These are phyloP conservation scores for Stachybotrys chartarum DNA, from an alignment of 2,329 filamentous ascomycete genomes.

Conservation along the genomic window DNA sequence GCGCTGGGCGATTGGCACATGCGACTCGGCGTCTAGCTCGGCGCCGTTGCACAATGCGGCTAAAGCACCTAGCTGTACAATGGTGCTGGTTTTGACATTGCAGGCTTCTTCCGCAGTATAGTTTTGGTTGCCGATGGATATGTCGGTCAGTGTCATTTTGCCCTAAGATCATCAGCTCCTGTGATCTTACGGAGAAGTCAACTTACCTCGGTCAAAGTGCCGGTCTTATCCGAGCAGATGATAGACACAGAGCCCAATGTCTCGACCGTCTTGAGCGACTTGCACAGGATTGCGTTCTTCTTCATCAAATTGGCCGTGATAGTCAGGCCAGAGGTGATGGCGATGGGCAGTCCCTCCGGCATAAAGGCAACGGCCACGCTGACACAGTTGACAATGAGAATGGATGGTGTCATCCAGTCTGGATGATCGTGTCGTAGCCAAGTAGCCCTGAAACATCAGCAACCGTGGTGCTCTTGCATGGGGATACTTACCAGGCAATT, in stretches of 20 bases:
- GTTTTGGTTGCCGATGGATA: conserved; percentile 46
- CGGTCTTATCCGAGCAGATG: conserved; percentile 73
- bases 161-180: conserved; percentile 35
- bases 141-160: conserved; percentile 67
- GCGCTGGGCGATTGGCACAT: conserved; percentile 51
- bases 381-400: conserved; percentile 67
- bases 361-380: conserved; percentile 69
- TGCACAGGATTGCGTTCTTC: conserved; percentile 71
- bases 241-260: conserved; percentile 67
- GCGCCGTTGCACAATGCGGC: conserved; percentile 67
- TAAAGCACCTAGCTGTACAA: conserved; percentile 53
- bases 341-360: conserved; percentile 66
- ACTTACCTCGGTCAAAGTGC: conserved; percentile 53
- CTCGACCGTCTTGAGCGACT: conserved; percentile 72
- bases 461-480: not conserved
- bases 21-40: conserved; percentile 63
- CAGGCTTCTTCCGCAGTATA: conserved; percentile 45
- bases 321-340: conserved; percentile 62
- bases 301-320: conserved; percentile 73
- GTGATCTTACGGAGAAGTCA: not conserved
- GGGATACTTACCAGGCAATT: conserved; percentile 50
- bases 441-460: conserved; percentile 42
- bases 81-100: conserved; percentile 21
- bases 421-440: conserved; percentile 64
- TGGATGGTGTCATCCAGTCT: conserved; percentile 64